phyloP scores from a whole-genome alignment of 345 rosid species.

The Citrus trifoliata region DNA sequence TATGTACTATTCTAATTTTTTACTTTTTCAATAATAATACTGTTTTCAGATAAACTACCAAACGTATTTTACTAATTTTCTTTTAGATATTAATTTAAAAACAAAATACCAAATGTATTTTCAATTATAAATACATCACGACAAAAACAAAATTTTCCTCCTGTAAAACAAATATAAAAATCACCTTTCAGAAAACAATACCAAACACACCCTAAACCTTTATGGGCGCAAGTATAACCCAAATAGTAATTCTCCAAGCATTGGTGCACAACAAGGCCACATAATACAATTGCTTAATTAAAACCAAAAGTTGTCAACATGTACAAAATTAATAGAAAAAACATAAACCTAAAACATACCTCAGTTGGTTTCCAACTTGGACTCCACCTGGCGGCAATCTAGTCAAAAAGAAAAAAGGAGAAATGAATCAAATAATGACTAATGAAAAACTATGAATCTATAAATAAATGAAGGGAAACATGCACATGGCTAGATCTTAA shows the following conservation, averaged over 20 bases:
- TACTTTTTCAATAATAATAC: too few relatives aligned
- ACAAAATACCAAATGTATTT: too few relatives aligned
- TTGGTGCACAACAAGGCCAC: neutral
- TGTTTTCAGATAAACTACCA: too few relatives aligned
- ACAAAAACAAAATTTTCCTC: too few relatives aligned
- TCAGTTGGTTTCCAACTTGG: constrained; percentile 71
- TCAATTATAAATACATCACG: too few relatives aligned
- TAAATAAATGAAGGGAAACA: neutral
- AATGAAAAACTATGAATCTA: constrained; percentile 7
- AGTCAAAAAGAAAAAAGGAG: constrained; percentile 11
- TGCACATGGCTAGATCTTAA: neutral
- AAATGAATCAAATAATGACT: constrained; percentile 20
- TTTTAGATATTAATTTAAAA: too few relatives aligned
- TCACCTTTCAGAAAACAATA: neutral
- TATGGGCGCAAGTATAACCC: neutral
- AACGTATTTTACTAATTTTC: too few relatives aligned
- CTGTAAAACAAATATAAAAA: neutral
- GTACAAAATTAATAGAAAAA: neutral
- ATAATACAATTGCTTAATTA: neutral
- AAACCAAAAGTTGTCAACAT: neutral
- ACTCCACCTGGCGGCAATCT: constrained; percentile 55
- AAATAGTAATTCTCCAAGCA: neutral
- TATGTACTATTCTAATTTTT: too few relatives aligned
- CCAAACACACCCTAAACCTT: neutral
- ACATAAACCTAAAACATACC: constrained; percentile 45